Evolutionary conservation across 768 basidiomycete genomes (phyloP).

Genomic region (Pleurotus tuoliensis): DNA sequence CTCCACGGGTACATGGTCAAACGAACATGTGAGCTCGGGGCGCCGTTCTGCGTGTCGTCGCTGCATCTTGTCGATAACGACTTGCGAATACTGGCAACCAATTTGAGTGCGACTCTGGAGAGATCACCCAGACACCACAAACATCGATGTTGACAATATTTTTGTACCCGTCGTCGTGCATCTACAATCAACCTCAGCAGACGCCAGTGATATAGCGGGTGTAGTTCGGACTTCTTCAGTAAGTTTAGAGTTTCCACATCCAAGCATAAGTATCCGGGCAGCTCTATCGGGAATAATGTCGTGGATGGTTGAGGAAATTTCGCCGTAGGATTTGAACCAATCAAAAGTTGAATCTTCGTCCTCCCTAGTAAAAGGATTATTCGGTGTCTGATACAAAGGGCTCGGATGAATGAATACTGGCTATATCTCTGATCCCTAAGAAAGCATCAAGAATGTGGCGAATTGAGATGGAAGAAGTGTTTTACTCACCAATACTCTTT

Average conservation of each 20-base stretch:
- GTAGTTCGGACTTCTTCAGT: conserved; percentile 61
- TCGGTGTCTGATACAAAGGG: conserved; percentile 2
- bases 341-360: conserved; percentile 61
- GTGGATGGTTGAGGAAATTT: conserved; percentile 60
- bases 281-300: conserved; percentile 59
- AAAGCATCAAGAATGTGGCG: no score
- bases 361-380: conserved; percentile 39
- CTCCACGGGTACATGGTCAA: background rate
- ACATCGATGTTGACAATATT: conserved; percentile 81
- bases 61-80: conserved; percentile 75
- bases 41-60: conserved; percentile 42
- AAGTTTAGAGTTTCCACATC: conserved; percentile 80
- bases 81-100: conserved; percentile 58
- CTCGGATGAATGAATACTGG: conserved; percentile 37
- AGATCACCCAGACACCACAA: conserved; percentile 14
- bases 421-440: conserved; percentile 66
- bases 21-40: conserved; percentile 68
- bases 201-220: background rate
- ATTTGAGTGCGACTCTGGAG: background rate
- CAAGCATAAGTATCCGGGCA: conserved; percentile 71
- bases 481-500: conserved; percentile 62
- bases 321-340: conserved; percentile 83
- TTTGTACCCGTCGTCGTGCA: conserved; percentile 85
- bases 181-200: conserved; percentile 33
- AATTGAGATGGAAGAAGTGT: no score